Base-by-base conservation (phyloP, 371 early-diverging fungal species). In the Mucor plumbeus region DNA sequence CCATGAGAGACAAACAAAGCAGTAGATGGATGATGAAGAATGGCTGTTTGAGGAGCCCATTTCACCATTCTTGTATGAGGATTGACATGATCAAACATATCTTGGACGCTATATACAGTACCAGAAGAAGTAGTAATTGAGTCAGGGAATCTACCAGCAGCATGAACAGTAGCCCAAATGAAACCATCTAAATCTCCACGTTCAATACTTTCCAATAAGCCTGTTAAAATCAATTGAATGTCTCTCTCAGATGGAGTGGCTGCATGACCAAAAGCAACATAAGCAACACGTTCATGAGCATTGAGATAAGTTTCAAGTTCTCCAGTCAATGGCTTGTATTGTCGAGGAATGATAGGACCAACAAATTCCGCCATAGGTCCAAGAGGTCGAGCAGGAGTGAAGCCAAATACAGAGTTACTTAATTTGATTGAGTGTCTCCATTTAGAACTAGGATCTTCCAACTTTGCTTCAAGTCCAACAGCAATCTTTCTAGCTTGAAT, bases 11-110 rank as follows among this genome's bases (percentile, higher is more conserved):
- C 38, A 57, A 81, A 84, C 0, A 78, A 39, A 8, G 15, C 10
- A 9, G 70, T 74, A 0, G 78, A 73, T 15, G 74, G 64, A 35
- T 84, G 82, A 0, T 64, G 38, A n/a, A 83, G 73, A 40, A 83
- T 66, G 33, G 80, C 73, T 35, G 70, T 61, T 39, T 83, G 84
- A 15, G 81, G 84, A 1, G 78, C 74, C 78, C 81, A 77, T 38
- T 35, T 36, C 1, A 43, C 35, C 17, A 38, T 21, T 15, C 44
- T 47, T 14, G 60, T 47, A 60, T 60, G 26, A 60, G 60, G 44
- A 43, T 60, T 17, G 33, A 55, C 26, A 5, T 39, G 17, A 35
- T 59, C 19, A 15, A 62, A 47, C 50, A 68, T 48, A 38, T 63
- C 63, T 36, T 34, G 5, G 1, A 70, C 33, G 17, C 39, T 15